These are phyloP conservation scores for Termitomyces sp. DNA, from an alignment of 768 basidiomycete species.

Conservation along the genomic window DNA sequence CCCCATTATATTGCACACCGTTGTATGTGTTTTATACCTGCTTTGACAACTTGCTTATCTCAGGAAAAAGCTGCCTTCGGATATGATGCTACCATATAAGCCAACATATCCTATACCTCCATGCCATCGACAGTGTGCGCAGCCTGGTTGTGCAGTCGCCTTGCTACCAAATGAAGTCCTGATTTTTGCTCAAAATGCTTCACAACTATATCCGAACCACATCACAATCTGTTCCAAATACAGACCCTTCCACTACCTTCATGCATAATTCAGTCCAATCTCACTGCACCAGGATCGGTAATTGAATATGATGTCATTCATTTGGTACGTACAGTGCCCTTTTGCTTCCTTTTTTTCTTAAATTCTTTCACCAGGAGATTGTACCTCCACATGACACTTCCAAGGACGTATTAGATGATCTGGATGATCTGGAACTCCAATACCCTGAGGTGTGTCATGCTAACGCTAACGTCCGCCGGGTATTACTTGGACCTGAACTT, in stretches of 20 bases:
- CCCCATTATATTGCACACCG: too few species aligned
- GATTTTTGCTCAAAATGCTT: slow-evolving; percentile 8
- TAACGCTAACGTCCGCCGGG: too few species aligned
- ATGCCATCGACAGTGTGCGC: slow-evolving; percentile 2
- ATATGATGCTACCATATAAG: neutral
- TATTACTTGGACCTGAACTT: neutral
- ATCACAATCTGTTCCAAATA: neutral
- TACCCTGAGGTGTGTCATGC: slow-evolving; percentile 17
- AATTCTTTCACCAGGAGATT: neutral
- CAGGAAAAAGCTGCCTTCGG: neutral
- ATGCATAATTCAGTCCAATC: neutral
- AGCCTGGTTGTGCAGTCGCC: slow-evolving; percentile 7
- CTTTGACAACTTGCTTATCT: too few species aligned
- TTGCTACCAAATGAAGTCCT: neutral
- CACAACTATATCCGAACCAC: neutral
- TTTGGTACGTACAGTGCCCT: neutral
- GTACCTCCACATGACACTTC: neutral
- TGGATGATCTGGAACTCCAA: slow-evolving; percentile 7
- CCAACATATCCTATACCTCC: neutral
- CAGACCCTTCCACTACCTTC: neutral
- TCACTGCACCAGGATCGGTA: neutral
- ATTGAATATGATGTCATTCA: neutral
- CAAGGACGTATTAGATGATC: slow-evolving; percentile 1
- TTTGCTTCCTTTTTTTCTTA: neutral
- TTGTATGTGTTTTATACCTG: too few species aligned